Percentiles rank a stretch among this genome's conserved stretches.
These are phyloP conservation scores for Termitomyces sp. DNA, from an alignment of 768 basidiomycete species.

Conservation along the genomic window DNA sequence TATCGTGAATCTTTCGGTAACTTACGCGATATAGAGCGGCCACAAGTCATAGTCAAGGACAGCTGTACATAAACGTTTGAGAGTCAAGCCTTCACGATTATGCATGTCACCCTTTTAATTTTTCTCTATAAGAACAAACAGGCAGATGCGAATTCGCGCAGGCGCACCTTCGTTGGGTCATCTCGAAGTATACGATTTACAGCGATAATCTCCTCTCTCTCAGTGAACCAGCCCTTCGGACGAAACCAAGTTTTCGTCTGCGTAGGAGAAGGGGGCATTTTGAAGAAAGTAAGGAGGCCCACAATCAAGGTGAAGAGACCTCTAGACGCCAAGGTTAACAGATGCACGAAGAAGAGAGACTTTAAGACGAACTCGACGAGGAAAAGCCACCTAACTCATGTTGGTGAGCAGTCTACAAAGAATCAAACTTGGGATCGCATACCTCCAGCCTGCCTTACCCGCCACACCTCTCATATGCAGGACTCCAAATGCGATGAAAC, in stretches of 20 bases:
- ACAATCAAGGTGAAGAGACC: conserved; percentile 48
- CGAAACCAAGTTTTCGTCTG: conserved; percentile 55
- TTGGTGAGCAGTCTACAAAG: background rate
- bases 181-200: conserved; percentile 59
- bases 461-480: conserved; percentile 52
- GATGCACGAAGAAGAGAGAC: background rate
- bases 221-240: conserved; percentile 60
- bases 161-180: conserved; percentile 49
- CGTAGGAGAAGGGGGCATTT: conserved; percentile 56
- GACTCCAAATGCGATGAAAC: conserved; percentile 59
- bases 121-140: background rate
- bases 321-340: conserved; percentile 12
- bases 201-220: conserved; percentile 55
- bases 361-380: conserved; percentile 37
- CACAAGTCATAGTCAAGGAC: conserved; percentile 61
- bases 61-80: conserved; percentile 46
- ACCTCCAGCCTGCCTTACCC: conserved; percentile 48
- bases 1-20: background rate
- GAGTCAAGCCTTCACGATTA: conserved; percentile 56
- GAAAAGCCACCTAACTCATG: conserved; percentile 42
- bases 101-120: conserved; percentile 54
- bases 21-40: conserved; percentile 56
- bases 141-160: background rate
- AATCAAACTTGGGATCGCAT: background rate
- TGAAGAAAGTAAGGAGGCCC: conserved; percentile 51